These are phyloP conservation scores for Liriodendron chinense DNA, from an alignment of 164 flowering plant genomes.

Conservation along the genomic window DNA sequence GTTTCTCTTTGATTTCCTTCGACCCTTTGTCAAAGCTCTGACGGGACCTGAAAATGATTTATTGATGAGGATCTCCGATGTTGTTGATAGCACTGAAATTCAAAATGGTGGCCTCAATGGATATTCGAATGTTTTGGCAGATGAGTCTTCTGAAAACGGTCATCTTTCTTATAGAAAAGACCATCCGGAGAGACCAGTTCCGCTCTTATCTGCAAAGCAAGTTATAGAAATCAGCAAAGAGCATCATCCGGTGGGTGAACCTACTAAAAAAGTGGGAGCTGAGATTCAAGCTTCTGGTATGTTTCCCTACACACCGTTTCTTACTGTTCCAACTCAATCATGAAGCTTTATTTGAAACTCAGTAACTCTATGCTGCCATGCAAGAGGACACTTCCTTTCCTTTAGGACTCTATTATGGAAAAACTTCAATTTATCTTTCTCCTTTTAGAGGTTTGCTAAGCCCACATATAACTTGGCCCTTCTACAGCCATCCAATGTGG, in stretches of 20 bases:
- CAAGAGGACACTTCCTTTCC: too few relatives aligned
- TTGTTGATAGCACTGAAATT: conserved; percentile 10
- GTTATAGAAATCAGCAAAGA: conserved; percentile 44
- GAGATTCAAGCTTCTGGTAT: conserved; percentile 91
- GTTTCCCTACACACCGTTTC: conserved; percentile 5
- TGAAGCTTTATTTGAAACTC: too few relatives aligned
- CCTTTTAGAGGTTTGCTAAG: too few relatives aligned
- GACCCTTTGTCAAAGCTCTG: conserved; percentile 10
- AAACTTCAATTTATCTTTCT: too few relatives aligned
- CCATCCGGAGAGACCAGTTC: conserved; percentile 14
- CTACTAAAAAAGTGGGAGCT: conserved; percentile 61
- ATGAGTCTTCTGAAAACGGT: conserved; percentile 4
- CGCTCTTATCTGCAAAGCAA: conserved; percentile 63
- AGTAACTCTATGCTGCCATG: too few relatives aligned
- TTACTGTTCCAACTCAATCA: too few relatives aligned
- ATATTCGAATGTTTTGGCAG: neutral
- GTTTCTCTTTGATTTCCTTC: conserved; percentile 44
- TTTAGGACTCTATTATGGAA: too few relatives aligned
- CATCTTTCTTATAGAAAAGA: conserved; percentile 3
- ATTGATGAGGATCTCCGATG: neutral
- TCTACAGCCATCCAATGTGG: too few relatives aligned
- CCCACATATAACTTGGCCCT: too few relatives aligned
- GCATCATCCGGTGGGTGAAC: conserved; percentile 73
- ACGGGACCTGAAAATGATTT: neutral
- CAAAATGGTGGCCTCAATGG: conserved; percentile 21